Evolutionary conservation across 2,329 filamentous ascomycete genomes (phyloP), one percentile per base, ranked within the genome.

Genomic region (Didymella arachidicola): DNA sequence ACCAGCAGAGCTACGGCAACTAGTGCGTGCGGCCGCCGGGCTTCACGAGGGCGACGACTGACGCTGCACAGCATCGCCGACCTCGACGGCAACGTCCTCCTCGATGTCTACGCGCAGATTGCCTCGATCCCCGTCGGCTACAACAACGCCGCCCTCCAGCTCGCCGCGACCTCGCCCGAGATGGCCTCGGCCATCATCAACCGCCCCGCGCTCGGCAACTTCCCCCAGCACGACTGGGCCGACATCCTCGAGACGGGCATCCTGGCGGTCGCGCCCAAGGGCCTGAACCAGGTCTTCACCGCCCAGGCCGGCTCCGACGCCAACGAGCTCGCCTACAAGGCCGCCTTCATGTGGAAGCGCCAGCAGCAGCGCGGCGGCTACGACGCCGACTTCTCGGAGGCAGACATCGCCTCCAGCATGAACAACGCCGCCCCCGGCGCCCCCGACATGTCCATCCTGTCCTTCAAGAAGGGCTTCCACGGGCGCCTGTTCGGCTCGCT

Each of bases 261-360:
- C 62, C 87, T 97, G 68, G 88, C 86, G 71, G 92, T 91, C 47
- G 92, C 93, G 0, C 93, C 93, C 59, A 89, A 89, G 76, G 93
- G 93, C 32, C 81, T 94, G 63, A 81, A 93, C 82, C 91, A 97
- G 78, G 92, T 97, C 68, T 96, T 96, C 81, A 97, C 93, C 18
- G 92, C 89, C 65, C 90, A 92, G 83, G 87, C 92, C 53, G 93
- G 93, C 61, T 96, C 92, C 19, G 93, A 97, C 72, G 93, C 93
- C 79, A 97, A 97, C 80, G 93, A 97, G 81, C 90, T 91, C 32
- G 93, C 93, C 42, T 97, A 92, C 86, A 97, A 97, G 82, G 93
- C 93, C 8, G 93, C 93, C 48, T 97, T 97, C 81, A 97, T 97
- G 89, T 96, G 89, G 85, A 89, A 89, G 73, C 88, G 91, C 47